phyloP scores from a whole-genome alignment of 164 flowering plant species.

The Annona squamosa region DNA sequence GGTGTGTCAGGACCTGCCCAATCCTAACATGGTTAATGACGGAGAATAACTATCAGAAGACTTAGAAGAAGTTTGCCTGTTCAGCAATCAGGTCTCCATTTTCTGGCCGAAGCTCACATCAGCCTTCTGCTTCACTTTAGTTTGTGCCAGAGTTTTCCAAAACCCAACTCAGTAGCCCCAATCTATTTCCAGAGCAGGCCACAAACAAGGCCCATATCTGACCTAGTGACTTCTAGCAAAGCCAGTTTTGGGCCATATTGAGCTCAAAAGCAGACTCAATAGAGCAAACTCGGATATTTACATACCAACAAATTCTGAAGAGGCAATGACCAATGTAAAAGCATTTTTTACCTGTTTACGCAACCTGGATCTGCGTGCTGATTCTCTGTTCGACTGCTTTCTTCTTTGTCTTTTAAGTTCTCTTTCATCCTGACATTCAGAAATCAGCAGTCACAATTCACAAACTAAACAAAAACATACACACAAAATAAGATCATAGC shows the following conservation, averaged over 20 bases:
- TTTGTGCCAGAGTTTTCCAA: neutral
- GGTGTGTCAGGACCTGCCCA: neutral
- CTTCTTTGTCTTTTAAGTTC: conserved; percentile 88
- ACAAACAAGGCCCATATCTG: neutral
- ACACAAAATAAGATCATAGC: no score
- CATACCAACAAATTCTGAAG: neutral
- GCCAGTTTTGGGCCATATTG: neutral
- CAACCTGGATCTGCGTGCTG: conserved; percentile 87
- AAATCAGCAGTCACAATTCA: neutral
- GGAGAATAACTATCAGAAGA: neutral
- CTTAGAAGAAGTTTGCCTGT: neutral
- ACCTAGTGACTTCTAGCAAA: neutral
- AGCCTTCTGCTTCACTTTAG: neutral
- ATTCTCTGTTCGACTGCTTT: conserved; percentile 97
- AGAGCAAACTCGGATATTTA: neutral
- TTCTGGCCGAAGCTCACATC: neutral
- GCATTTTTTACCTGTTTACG: conserved; percentile 69
- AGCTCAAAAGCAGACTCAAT: neutral
- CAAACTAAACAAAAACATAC: no score
- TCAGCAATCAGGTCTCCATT: neutral
- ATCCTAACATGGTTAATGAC: neutral
- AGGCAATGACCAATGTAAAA: neutral
- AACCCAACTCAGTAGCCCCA: neutral
- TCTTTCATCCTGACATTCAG: conserved; percentile 67
- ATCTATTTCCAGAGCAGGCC: neutral